Conservation (phyloP, 768 basidiomycete species). For the Candolleomyces eurysporus region DNA sequence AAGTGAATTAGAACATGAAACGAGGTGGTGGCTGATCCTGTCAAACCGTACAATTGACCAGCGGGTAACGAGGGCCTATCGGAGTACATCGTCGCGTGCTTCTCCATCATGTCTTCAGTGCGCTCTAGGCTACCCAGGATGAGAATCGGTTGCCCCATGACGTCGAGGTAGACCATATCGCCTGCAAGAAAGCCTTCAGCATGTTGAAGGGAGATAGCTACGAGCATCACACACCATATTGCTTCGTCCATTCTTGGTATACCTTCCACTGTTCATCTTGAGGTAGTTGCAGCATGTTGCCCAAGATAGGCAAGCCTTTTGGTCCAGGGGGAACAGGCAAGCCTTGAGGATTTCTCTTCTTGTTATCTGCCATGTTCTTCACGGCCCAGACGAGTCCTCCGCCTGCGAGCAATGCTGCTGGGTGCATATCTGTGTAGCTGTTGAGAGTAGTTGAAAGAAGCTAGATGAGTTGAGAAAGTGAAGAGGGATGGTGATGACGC, state of each 20-base stretch:
- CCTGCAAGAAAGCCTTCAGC: not conserved
- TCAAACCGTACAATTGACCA: not conserved
- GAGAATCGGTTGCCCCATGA: slow-evolving; percentile 7
- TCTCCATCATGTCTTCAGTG: slow-evolving; percentile 12
- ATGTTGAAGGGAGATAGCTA: too few species aligned
- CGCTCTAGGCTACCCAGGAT: slow-evolving; percentile 7
- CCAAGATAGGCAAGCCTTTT: slow-evolving; percentile 17
- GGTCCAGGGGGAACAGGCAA: slow-evolving; percentile 17
- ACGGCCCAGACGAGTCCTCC: not conserved
- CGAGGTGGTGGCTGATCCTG: too few species aligned
- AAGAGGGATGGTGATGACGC: too few species aligned
- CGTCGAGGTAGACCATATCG: slow-evolving; percentile 13
- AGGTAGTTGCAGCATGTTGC: slow-evolving; percentile 22
- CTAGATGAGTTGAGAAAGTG: too few species aligned
- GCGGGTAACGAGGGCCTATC: slow-evolving; percentile 5
- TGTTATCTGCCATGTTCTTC: not conserved
- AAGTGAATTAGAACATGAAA: not conserved
- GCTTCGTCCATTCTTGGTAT: slow-evolving; percentile 18
- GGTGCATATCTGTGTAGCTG: not conserved
- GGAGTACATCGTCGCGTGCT: slow-evolving; percentile 11
- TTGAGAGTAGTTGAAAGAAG: not conserved
- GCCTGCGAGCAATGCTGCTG: not conserved
- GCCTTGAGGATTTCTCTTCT: slow-evolving; percentile 1
- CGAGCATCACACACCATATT: slow-evolving; percentile 12
- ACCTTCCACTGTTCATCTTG: slow-evolving; percentile 20